Conservation (phyloP, 2,329 filamentous ascomycete species). For the Metarhizium rileyi region DNA sequence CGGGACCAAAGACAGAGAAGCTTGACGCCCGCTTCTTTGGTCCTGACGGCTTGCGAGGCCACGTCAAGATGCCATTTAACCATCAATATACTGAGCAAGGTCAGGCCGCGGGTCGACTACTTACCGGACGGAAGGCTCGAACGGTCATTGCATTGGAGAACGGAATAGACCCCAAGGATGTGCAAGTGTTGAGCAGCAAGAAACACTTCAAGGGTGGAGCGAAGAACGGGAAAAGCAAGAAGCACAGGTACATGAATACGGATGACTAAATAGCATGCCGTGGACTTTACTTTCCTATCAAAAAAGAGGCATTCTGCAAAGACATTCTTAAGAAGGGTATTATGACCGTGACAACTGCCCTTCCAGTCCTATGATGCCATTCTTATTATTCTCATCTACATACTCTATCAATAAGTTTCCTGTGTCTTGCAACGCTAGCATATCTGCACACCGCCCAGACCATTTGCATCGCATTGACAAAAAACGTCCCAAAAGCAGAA, state of each 20-base stretch:
- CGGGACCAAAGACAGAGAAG: conserved; percentile 63
- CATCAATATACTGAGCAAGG: conserved; percentile 84
- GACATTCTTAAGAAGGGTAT: too few relatives aligned
- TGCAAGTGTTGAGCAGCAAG: conserved; percentile 59
- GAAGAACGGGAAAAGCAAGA: conserved; percentile 47
- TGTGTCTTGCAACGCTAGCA: too few relatives aligned
- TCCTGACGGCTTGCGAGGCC: conserved; percentile 50
- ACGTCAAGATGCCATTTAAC: conserved; percentile 73
- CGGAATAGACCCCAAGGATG: conserved; percentile 72
- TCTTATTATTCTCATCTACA: too few relatives aligned
- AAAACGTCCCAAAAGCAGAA: too few relatives aligned
- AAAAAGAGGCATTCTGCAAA: too few relatives aligned
- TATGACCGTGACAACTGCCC: too few relatives aligned
- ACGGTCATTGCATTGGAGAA: conserved; percentile 75
- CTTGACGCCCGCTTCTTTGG: conserved; percentile 90
- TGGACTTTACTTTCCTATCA: too few relatives aligned
- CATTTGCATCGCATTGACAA: too few relatives aligned
- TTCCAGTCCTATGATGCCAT: too few relatives aligned
- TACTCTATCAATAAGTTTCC: too few relatives aligned
- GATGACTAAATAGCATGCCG: conserved; percentile 7
- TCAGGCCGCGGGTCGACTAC: conserved; percentile 42
- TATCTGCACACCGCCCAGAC: too few relatives aligned
- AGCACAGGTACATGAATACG: conserved; percentile 5
- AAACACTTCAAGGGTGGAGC: conserved; percentile 88
- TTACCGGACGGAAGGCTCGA: conserved; percentile 76